phyloP scores from a whole-genome alignment of 2,329 filamentous ascomycete genomes.

The Cladophialophora immunda region DNA sequence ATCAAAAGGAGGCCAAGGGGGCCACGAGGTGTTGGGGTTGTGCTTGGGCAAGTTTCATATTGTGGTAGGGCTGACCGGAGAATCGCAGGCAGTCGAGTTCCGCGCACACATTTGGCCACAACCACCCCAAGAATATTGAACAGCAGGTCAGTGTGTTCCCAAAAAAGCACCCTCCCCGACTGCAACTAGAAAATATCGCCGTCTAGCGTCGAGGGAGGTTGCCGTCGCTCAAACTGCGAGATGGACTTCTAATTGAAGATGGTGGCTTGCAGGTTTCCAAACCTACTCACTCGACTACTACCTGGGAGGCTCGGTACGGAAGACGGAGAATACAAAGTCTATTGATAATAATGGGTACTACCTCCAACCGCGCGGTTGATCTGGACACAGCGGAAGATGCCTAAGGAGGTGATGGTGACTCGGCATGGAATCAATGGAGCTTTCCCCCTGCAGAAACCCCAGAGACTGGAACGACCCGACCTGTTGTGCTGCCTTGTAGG shows the following conservation, averaged over 20 bases:
- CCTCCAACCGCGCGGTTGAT: neutral
- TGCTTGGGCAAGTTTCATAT: neutral
- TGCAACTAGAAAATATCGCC: neutral
- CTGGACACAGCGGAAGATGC: neutral
- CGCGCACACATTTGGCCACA: neutral
- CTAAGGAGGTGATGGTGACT: neutral
- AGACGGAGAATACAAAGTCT: too few relatives aligned
- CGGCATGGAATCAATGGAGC: neutral
- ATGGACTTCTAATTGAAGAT: neutral
- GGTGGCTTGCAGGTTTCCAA: neutral
- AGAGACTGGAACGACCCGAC: neutral
- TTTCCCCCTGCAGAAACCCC: neutral
- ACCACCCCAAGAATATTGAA: neutral
- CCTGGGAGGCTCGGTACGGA: too few relatives aligned
- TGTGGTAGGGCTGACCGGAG: conserved; percentile 2
- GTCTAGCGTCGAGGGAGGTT: neutral
- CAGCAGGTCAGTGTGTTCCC: too few relatives aligned
- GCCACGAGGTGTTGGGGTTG: neutral
- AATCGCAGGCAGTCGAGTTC: neutral
- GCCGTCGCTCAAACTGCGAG: neutral
- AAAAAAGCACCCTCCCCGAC: neutral
- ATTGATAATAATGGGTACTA: too few relatives aligned
- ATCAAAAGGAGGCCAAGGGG: neutral
- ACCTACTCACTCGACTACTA: neutral
- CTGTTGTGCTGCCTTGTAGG: neutral